phyloP scores from a whole-genome alignment of 1,284 basidiomycete species.

The Fomitopsis betulina region DNA sequence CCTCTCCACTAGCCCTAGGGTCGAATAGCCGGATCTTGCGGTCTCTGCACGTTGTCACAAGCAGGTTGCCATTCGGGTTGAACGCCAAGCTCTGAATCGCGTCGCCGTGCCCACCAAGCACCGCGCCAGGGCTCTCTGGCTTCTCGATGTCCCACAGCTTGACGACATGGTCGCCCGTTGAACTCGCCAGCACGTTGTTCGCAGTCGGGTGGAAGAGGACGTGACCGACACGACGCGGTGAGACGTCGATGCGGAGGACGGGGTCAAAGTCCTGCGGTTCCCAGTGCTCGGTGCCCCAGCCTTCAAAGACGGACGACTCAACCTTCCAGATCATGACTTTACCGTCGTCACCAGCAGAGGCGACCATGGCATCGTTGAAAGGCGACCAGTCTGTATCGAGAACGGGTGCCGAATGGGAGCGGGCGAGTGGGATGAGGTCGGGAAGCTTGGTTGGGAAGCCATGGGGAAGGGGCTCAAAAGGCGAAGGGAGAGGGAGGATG shows the following conservation, averaged over 20 bases:
- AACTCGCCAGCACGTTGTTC: slow-evolving; percentile 79
- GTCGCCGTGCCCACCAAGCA: slow-evolving; percentile 79
- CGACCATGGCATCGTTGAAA: slow-evolving; percentile 88
- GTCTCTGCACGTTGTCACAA: slow-evolving; percentile 85
- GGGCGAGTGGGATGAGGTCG: slow-evolving; percentile 89
- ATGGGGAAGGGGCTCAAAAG: slow-evolving; percentile 52
- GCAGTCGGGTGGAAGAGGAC: slow-evolving; percentile 95
- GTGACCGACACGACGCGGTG: slow-evolving; percentile 87
- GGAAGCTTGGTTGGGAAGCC: slow-evolving; percentile 79
- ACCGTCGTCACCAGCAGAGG: slow-evolving; percentile 91
- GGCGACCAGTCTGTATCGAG: slow-evolving; percentile 98
- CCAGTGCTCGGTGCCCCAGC: slow-evolving; percentile 86
- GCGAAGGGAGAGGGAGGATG: slow-evolving; percentile 81
- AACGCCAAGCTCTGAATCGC: slow-evolving; percentile 87
- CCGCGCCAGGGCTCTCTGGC: slow-evolving; percentile 57
- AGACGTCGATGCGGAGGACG: slow-evolving; percentile 67
- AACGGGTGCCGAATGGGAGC: slow-evolving; percentile 81
- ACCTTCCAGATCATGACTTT: slow-evolving; percentile 91
- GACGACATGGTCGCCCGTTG: slow-evolving; percentile 86
- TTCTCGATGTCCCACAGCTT: slow-evolving; percentile 89
- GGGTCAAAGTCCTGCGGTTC: slow-evolving; percentile 84
- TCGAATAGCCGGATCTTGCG: slow-evolving; percentile 92
- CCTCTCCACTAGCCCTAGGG: slow-evolving; percentile 72
- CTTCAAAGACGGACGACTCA: slow-evolving; percentile 65
- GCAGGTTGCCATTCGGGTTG: slow-evolving; percentile 76